Evolutionary conservation across 257 asterid species (phyloP).

Genomic region (Haberlea rhodopensis): DNA sequence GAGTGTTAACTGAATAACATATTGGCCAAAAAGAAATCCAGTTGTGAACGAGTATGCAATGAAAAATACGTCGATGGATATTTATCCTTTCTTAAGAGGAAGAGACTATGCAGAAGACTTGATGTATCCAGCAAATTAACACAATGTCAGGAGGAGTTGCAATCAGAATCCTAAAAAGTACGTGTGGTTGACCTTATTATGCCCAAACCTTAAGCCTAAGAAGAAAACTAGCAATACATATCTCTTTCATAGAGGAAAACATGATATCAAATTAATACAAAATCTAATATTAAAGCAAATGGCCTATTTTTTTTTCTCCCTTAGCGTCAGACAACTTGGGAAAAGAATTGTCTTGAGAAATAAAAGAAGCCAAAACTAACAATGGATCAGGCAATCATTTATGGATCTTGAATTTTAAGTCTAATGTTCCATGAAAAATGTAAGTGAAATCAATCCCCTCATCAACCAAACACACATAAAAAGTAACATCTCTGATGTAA

Average conservation of each 20-base stretch:
- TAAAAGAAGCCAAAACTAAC: neutral
- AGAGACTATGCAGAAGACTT: constrained; percentile 15
- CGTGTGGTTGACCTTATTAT: neutral
- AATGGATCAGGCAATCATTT: neutral
- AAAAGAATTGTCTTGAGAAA: neutral
- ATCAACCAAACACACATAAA: neutral
- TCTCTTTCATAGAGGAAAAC: neutral
- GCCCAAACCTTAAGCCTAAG: neutral
- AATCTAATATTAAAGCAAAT: neutral
- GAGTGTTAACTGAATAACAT: neutral
- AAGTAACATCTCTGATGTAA: constrained; percentile 24
- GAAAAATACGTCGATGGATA: neutral
- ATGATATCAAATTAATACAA: no score
- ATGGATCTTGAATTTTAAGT: no score
- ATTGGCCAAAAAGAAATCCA: constrained; percentile 13
- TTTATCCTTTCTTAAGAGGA: constrained; percentile 3
- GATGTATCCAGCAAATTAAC: neutral
- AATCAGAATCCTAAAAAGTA: neutral
- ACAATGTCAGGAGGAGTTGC: neutral
- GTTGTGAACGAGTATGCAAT: constrained; percentile 10
- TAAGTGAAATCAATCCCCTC: neutral
- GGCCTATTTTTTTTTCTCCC: neutral
- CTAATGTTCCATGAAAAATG: no score
- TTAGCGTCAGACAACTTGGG: neutral
- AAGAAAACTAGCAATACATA: neutral